Percentiles rank a stretch among this genome's conserved stretches.
These are phyloP conservation scores for Thecaphora thlaspeos DNA, from an alignment of 1,284 basidiomycete genomes.

Conservation along the genomic window DNA sequence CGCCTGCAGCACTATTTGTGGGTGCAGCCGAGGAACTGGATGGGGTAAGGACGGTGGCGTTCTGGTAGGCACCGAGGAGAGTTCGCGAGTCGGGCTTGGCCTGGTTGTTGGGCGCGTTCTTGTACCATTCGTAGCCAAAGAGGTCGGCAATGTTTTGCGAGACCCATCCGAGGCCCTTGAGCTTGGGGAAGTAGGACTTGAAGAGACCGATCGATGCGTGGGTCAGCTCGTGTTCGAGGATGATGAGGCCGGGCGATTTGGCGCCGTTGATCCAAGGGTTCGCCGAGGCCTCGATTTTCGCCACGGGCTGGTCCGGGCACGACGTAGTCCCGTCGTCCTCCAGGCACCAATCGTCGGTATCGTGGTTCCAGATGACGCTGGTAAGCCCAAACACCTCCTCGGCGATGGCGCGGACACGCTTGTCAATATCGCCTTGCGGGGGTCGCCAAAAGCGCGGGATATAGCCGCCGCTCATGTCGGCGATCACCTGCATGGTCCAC, in stretches of 20 bases:
- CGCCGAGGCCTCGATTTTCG: conserved; percentile 21
- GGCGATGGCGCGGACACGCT: conserved; percentile 54
- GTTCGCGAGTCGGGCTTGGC: conserved; percentile 12
- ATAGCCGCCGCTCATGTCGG: conserved; percentile 57
- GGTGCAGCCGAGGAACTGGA: conserved; percentile 4
- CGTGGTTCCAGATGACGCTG: conserved; percentile 52
- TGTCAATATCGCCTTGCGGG: conserved; percentile 57
- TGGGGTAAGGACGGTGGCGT: conserved; percentile 4
- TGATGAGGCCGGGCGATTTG: conserved; percentile 68
- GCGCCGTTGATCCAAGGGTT: conserved; percentile 15
- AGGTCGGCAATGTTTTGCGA: conserved; percentile 26
- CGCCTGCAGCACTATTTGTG: too few relatives aligned
- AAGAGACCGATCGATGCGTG: conserved; percentile 68
- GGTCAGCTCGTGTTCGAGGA: conserved; percentile 80
- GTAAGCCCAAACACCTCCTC: conserved; percentile 55
- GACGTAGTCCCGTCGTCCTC: conserved; percentile 25
- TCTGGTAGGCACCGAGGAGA: conserved; percentile 9
- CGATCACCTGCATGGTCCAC: conserved; percentile 83
- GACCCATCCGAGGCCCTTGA: conserved; percentile 69
- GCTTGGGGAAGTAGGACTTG: conserved; percentile 68
- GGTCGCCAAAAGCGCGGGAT: conserved; percentile 59
- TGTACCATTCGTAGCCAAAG: conserved; percentile 35
- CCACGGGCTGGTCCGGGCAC: conserved; percentile 35
- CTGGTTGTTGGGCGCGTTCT: conserved; percentile 30
- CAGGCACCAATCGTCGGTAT: conserved; percentile 54